A percentile compares a stretch with the other conserved stretches of the same genome.
Evolutionary conservation across 306 rosid genomes (phyloP).

Genomic region (Prunus mira): DNA sequence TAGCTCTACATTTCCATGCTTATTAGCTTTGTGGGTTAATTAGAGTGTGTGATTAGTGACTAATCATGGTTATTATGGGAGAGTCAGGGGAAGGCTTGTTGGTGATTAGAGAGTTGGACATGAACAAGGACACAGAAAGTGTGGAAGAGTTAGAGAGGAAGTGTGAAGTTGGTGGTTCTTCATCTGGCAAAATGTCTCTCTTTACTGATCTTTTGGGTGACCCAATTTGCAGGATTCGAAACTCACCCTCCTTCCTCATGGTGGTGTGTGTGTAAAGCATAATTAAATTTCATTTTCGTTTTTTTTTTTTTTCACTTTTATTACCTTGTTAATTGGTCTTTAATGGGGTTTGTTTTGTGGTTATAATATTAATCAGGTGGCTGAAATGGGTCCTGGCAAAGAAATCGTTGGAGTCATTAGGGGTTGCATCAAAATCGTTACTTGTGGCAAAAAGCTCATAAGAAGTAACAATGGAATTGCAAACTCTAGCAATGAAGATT

Average conservation of each 20-base stretch:
- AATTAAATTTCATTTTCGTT: neutral
- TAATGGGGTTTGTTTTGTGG: neutral
- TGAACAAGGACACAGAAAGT: slow-evolving; percentile 29
- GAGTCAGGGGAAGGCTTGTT: neutral
- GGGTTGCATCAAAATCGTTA: slow-evolving; percentile 79
- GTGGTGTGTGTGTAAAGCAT: slow-evolving; percentile 40
- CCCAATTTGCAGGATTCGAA: slow-evolving; percentile 83
- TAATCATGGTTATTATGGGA: neutral
- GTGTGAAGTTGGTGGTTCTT: slow-evolving; percentile 55
- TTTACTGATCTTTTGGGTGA: slow-evolving; percentile 78
- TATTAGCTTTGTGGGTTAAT: neutral
- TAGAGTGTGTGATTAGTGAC: neutral
- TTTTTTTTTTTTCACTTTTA: neutral
- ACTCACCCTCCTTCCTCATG: slow-evolving; percentile 81
- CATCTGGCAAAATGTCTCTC: slow-evolving; percentile 55
- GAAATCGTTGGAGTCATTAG: slow-evolving; percentile 68
- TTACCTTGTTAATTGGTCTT: neutral
- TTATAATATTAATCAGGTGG: slow-evolving; percentile 41
- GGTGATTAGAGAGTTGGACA: slow-evolving; percentile 44
- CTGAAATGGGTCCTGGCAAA: slow-evolving; percentile 41
- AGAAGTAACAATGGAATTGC: slow-evolving; percentile 14
- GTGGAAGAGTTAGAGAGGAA: slow-evolving; percentile 66
- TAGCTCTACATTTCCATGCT: neutral
- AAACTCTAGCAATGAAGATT: neutral
- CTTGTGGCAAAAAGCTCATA: slow-evolving; percentile 44